phyloP scores from a whole-genome alignment of 148 eudicot genomes.

The Vaccinium macrocarpon region DNA sequence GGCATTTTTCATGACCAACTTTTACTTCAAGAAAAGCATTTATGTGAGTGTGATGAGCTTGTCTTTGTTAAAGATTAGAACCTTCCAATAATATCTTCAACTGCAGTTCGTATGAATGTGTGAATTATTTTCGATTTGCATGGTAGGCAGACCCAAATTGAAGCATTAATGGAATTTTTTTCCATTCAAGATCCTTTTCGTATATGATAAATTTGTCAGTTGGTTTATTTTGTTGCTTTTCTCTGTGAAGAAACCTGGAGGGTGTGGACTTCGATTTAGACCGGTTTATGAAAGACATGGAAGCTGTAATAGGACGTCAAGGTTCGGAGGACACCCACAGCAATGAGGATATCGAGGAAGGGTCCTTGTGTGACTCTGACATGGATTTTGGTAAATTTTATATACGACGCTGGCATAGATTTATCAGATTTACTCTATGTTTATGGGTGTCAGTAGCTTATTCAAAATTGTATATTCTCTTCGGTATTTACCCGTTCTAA shows the following conservation, averaged over 20 bases:
- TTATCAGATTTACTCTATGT: background rate
- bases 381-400: conserved; percentile 74
- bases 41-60: background rate
- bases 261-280: conserved; percentile 80
- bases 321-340: conserved; percentile 33
- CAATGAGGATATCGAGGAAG: conserved; percentile 60
- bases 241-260: conserved; percentile 36
- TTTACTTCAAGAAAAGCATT: background rate
- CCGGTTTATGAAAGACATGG: conserved; percentile 80
- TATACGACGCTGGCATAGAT: background rate
- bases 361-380: conserved; percentile 53
- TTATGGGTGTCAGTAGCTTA: background rate
- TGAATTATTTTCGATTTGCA: background rate
- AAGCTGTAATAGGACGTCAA: conserved; percentile 49
- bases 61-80: background rate
- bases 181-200: background rate
- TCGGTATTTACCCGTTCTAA: background rate
- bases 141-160: background rate
- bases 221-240: conserved; percentile 16
- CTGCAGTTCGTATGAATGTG: background rate
- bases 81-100: background rate
- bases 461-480: background rate
- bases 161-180: background rate
- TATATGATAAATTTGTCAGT: background rate
- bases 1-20: background rate